A percentile compares a stretch with the other conserved stretches of the same genome.
These are phyloP conservation scores for Knufia petricola DNA, from an alignment of 2,329 filamentous ascomycete species.

Conservation along the genomic window DNA sequence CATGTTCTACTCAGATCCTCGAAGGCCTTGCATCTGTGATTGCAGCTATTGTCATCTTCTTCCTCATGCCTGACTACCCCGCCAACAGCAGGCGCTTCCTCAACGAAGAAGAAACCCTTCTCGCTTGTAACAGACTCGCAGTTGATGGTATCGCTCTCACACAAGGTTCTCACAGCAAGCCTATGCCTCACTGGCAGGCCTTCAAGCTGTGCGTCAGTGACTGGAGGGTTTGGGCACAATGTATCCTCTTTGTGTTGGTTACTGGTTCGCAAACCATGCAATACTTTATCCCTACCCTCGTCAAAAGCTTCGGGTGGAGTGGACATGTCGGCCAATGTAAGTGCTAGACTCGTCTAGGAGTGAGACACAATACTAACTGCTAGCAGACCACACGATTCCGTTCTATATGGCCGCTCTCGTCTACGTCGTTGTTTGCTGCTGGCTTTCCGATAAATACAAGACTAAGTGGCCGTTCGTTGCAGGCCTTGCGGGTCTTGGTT, in stretches of 20 bases:
- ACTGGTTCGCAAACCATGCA: conserved; percentile 27
- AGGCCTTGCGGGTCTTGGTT: conserved; percentile 42
- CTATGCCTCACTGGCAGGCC: conserved; percentile 21
- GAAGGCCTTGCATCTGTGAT: conserved; percentile 39
- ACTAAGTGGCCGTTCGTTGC: conserved; percentile 23
- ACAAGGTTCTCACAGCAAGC: conserved; percentile 10
- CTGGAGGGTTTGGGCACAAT: conserved; percentile 13
- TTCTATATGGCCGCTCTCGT: conserved; percentile 23
- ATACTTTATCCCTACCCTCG: conserved; percentile 28
- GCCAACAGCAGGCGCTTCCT: conserved; percentile 34
- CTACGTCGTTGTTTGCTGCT: conserved; percentile 23
- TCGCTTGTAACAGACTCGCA: conserved; percentile 22
- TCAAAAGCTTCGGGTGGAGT: conserved; percentile 26
- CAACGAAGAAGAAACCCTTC: conserved; percentile 32
- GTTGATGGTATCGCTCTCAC: conserved; percentile 21
- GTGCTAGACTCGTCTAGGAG: conserved; percentile 30
- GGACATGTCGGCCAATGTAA: conserved; percentile 15
- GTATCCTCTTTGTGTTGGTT: conserved; percentile 24
- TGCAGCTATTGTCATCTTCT: conserved; percentile 33
- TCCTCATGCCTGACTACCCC: conserved; percentile 41
- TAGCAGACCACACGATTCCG: conserved; percentile 22
- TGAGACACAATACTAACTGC: neutral
- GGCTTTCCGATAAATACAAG: conserved; percentile 22
- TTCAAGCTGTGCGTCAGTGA: conserved; percentile 24
- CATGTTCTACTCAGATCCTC: conserved; percentile 35